A percentile compares a stretch with the other conserved stretches of the same genome.
Conservation (phyloP, 495 filamentous ascomycete genomes). For the Cercophora samala region DNA sequence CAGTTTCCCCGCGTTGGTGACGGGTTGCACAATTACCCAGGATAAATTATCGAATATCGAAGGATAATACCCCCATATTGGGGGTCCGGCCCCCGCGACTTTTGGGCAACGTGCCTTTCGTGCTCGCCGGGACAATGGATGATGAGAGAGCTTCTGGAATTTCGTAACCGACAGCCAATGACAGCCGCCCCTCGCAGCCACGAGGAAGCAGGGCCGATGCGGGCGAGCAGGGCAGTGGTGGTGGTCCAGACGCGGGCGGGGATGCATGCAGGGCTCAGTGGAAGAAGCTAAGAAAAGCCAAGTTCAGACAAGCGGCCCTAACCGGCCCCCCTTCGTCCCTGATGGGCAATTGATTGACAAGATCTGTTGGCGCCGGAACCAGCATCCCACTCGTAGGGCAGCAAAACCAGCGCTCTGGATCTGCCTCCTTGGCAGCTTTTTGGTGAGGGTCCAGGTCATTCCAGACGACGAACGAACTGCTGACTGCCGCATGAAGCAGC, state of each 20-base stretch:
- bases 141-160: conserved; percentile 3
- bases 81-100: background rate
- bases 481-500: background rate
- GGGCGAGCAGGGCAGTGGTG: background rate
- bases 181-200: background rate
- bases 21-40: background rate
- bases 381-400: conserved; percentile 4
- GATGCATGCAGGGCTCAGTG: conserved; percentile 4
- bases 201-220: conserved; percentile 4
- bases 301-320: background rate
- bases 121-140: background rate
- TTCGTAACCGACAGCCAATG: conserved; percentile 3
- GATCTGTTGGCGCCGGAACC: background rate
- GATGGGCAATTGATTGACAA: background rate
- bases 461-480: background rate
- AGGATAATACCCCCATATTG: background rate
- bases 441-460: background rate
- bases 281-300: conserved; percentile 6
- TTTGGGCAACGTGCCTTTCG: background rate
- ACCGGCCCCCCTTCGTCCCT: background rate
- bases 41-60: background rate
- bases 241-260: background rate
- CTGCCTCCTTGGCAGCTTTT: background rate
- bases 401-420: background rate
- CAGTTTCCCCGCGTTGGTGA: background rate